phyloP scores from a whole-genome alignment of 2,329 filamentous ascomycete genomes.

The Xylaria sp. region DNA sequence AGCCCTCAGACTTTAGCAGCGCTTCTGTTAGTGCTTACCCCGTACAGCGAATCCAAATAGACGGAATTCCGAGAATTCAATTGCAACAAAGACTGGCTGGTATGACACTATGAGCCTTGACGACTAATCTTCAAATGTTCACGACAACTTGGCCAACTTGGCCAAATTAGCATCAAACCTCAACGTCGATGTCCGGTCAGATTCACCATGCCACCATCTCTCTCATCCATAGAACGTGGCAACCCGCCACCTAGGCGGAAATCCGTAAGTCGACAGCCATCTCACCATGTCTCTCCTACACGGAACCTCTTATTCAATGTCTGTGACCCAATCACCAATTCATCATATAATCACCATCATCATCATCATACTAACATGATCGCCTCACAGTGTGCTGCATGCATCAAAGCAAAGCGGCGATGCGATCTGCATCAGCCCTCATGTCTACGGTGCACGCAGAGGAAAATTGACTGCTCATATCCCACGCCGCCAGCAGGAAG shows the following conservation, averaged over 20 bases:
- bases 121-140: background rate
- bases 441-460: constrained; percentile 30
- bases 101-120: background rate
- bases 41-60: background rate
- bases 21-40: constrained; percentile 3
- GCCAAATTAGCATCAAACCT: background rate
- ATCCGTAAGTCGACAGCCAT: constrained; percentile 21
- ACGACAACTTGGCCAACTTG: background rate
- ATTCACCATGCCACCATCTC: constrained; percentile 14
- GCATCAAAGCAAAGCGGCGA: constrained; percentile 31
- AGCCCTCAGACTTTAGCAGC: background rate
- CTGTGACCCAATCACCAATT: no score
- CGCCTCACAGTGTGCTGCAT: constrained; percentile 26
- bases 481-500: background rate
- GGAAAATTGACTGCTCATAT: constrained; percentile 29
- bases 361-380: background rate
- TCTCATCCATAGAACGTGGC: constrained; percentile 28
- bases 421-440: constrained; percentile 31
- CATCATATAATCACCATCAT: background rate
- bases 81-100: background rate
- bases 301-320: no score
- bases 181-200: background rate
- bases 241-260: constrained; percentile 32
- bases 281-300: background rate
- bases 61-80: constrained; percentile 11